phyloP scores from a whole-genome alignment of 768 basidiomycete genomes.

The Kondoa malvinella region DNA sequence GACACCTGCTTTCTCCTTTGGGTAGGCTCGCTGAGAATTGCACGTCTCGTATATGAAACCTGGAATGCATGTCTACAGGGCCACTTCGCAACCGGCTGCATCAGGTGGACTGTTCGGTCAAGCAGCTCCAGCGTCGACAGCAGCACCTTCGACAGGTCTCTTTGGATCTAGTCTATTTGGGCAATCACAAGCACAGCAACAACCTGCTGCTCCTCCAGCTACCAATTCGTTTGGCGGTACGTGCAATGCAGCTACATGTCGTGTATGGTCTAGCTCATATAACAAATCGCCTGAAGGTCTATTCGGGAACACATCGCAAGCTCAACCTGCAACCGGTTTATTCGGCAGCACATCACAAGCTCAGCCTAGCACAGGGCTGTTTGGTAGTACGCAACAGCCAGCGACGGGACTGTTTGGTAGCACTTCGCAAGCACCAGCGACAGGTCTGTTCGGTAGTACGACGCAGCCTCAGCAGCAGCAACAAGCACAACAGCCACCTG shows the following conservation, averaged over 20 bases:
- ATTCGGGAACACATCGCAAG: not conserved
- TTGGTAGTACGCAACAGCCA: not conserved
- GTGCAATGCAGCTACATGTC: too few species aligned
- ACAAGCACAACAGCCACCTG: not conserved
- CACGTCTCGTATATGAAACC: not conserved
- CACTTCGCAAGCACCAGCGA: conserved; percentile 1
- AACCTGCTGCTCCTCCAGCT: conserved; percentile 4
- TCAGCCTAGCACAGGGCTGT: not conserved
- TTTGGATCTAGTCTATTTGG: conserved; percentile 4
- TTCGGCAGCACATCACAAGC: not conserved
- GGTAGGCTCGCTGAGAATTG: not conserved
- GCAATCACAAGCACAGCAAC: not conserved
- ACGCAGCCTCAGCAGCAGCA: conserved; percentile 10
- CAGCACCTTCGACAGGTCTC: conserved; percentile 4
- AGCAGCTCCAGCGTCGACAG: not conserved
- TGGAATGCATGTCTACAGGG: too few species aligned
- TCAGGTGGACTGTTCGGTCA: not conserved
- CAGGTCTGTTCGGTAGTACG: not conserved
- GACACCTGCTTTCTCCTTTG: conserved; percentile 14
- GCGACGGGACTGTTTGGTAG: not conserved
- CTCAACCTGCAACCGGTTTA: not conserved
- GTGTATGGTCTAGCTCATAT: too few species aligned
- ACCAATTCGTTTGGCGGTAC: not conserved
- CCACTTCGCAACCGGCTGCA: not conserved
- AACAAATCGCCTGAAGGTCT: too few species aligned